Percentiles rank a stretch among this genome's conserved stretches.
Evolutionary conservation across 129 eudicot genomes (phyloP).

Genomic region (Centaurea solstitialis): DNA sequence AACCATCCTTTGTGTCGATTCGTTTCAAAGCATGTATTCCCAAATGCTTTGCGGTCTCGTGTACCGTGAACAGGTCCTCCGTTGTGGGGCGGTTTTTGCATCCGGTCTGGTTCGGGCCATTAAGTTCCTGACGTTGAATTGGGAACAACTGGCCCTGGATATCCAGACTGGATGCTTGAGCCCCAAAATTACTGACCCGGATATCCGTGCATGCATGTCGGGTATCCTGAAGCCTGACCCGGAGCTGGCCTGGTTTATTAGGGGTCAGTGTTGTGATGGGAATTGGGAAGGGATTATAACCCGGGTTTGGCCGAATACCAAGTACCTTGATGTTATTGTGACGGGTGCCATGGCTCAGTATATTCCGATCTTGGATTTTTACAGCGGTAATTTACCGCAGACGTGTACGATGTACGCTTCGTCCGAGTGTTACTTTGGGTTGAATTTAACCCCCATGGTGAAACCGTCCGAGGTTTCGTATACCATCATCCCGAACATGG

Average conservation of each 20-base stretch:
- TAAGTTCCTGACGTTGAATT: constrained; percentile 52
- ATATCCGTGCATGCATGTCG: constrained; percentile 47
- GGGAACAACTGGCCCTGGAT: constrained; percentile 58
- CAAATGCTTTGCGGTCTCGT: constrained; percentile 67
- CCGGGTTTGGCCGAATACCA: constrained; percentile 72
- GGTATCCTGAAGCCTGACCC: constrained; percentile 56
- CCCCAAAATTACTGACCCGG: constrained; percentile 44
- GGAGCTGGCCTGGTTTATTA: constrained; percentile 45
- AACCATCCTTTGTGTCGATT: constrained; percentile 64
- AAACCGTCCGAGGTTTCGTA: constrained; percentile 63
- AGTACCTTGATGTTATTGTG: constrained; percentile 67
- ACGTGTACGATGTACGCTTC: constrained; percentile 78
- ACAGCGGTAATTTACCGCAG: constrained; percentile 61
- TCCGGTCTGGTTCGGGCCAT: constrained; percentile 69
- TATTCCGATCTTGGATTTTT: constrained; percentile 64
- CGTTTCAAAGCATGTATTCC: constrained; percentile 73
- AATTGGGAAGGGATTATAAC: constrained; percentile 67
- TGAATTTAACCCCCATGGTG: constrained; percentile 64
- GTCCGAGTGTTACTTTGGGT: constrained; percentile 70
- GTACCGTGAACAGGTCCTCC: constrained; percentile 44
- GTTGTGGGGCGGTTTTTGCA: constrained; percentile 72
- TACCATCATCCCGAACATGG: constrained; percentile 71
- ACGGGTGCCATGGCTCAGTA: constrained; percentile 80
- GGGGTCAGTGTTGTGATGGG: constrained; percentile 40
- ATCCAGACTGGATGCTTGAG: constrained; percentile 52